Base-by-base conservation (phyloP, 805 yeast species). In the Limtongia smithiae region DNA sequence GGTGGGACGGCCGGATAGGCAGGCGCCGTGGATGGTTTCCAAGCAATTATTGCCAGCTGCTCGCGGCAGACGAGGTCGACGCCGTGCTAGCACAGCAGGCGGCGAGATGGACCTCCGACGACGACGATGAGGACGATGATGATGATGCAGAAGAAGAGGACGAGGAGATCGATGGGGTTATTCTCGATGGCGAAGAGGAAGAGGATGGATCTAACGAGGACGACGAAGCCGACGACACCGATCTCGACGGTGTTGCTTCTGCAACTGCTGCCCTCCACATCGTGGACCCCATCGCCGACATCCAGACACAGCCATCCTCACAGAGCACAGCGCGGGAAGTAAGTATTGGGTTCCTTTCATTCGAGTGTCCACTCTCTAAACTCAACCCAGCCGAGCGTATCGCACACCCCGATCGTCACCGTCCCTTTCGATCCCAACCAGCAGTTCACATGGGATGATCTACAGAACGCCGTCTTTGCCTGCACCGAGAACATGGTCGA, bases 31-130 rank as follows among this genome's bases (percentile, higher is more conserved):
- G 75, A 34, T 71, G 75, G 75, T 66, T 71, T 37, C 75, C 75
- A 21, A 64, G 70, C 33, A 71, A 71, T 57, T 71, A 66, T 65
- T 80, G 80, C 24, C 72, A 76, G 40, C 64, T 75, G 1, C 73
- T 52, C 27, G 34, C 32, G 5, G 48, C 20, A 7, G 52, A 44
- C 28, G 21, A 49, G 9, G 34, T 37, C 2, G 50, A 43, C 18
- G 37, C 28, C 21, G 42, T 43, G 6, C 32, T 37, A 12, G 42
- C 39, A 1, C 32, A 46, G 14, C 36, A 36, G 46, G 41, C 46
- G 14, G 28, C 30, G 28, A n/a, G n/a, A n/a, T 17, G 41, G 14
- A 35, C 27, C 9, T 41, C 21, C 28, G 50, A 40, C 11, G 50
- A 46, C 25, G 24, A 38, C 27, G 37, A 41, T 5, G 43, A 36